Percentiles rank a stretch among this genome's conserved stretches.
These are phyloP conservation scores for Thermothelomyces thermophilus DNA, from an alignment of 2,329 filamentous ascomycete genomes.

Conservation along the genomic window DNA sequence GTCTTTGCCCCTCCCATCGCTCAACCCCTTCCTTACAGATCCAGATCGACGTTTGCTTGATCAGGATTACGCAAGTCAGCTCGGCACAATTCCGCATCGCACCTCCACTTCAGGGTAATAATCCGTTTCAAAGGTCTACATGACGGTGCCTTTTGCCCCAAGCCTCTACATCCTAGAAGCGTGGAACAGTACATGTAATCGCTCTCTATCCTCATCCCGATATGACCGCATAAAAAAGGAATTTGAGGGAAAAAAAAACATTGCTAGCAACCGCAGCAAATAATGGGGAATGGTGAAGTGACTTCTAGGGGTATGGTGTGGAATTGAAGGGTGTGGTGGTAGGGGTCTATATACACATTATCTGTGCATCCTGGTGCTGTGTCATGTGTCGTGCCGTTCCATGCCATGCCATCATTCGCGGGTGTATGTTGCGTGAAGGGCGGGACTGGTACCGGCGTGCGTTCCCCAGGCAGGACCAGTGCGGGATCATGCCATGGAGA, in stretches of 20 bases:
- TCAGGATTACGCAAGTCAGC: slow-evolving; percentile 18
- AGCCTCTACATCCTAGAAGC: slow-evolving; percentile 20
- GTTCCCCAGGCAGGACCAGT: slow-evolving; percentile 10
- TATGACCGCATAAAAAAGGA: slow-evolving; percentile 18
- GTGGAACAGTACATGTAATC: slow-evolving; percentile 27
- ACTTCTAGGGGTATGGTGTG: slow-evolving; percentile 24
- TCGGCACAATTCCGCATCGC: slow-evolving; percentile 14
- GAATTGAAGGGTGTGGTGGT: slow-evolving; percentile 18
- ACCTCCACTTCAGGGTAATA: slow-evolving; percentile 17
- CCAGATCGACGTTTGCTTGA: slow-evolving; percentile 23
- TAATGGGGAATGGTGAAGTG: slow-evolving; percentile 21
- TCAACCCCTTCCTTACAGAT: slow-evolving; percentile 10
- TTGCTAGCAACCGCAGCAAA: slow-evolving; percentile 19
- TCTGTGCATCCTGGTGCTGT: slow-evolving; percentile 23
- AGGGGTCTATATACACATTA: slow-evolving; percentile 25
- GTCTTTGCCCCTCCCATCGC: neutral
- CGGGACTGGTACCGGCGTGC: slow-evolving; percentile 7
- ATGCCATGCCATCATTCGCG: slow-evolving; percentile 17
- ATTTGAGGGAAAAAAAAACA: slow-evolving; percentile 7
- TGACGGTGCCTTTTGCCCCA: slow-evolving; percentile 25
- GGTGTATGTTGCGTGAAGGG: slow-evolving; percentile 13
- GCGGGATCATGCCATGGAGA: slow-evolving; percentile 7
- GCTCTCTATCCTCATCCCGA: slow-evolving; percentile 26
- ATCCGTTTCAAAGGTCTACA: slow-evolving; percentile 24
- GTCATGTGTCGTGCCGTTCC: slow-evolving; percentile 19